These are phyloP conservation scores for Alternaria solani DNA, from an alignment of 2,329 filamentous ascomycete species.

Conservation along the genomic window DNA sequence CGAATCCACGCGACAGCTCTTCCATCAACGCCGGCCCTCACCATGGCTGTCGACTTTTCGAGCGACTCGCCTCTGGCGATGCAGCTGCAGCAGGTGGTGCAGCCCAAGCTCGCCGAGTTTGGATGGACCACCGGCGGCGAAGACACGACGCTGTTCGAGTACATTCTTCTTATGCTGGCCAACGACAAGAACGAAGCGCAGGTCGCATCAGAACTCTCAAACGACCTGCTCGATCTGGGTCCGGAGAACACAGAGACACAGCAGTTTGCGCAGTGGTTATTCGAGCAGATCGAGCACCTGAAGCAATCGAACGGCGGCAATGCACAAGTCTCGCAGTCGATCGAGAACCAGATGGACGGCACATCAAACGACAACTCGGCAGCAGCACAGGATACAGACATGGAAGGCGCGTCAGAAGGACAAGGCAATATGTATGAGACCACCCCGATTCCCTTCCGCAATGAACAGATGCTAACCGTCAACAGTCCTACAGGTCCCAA, in stretches of 20 bases:
- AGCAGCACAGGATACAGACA: slow-evolving; percentile 69
- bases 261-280: slow-evolving; percentile 93
- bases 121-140: slow-evolving; percentile 86
- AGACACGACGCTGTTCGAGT: slow-evolving; percentile 88
- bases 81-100: slow-evolving; percentile 81
- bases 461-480: slow-evolving; percentile 28
- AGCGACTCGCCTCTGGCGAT: slow-evolving; percentile 84
- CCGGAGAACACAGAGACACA: slow-evolving; percentile 83
- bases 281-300: slow-evolving; percentile 78
- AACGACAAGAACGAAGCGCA: slow-evolving; percentile 94
- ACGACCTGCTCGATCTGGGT: slow-evolving; percentile 82
- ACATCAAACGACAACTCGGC: slow-evolving; percentile 41
- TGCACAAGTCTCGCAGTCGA: slow-evolving; percentile 28
- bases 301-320: slow-evolving; percentile 66
- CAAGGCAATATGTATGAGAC: slow-evolving; percentile 55
- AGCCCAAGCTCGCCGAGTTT: slow-evolving; percentile 89
- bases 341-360: slow-evolving; percentile 36
- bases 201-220: slow-evolving; percentile 85
- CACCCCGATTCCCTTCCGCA: not conserved
- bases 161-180: slow-evolving; percentile 95
- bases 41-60: slow-evolving; percentile 79
- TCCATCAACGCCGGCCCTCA: slow-evolving; percentile 16
- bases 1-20: slow-evolving; percentile 25
- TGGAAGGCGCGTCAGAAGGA: slow-evolving; percentile 66
- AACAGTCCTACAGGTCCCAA: slow-evolving; percentile 94